Percentiles rank a stretch among this genome's conserved stretches.
phyloP scores from a whole-genome alignment of 148 eudicot species.

The Rheum nobile region DNA sequence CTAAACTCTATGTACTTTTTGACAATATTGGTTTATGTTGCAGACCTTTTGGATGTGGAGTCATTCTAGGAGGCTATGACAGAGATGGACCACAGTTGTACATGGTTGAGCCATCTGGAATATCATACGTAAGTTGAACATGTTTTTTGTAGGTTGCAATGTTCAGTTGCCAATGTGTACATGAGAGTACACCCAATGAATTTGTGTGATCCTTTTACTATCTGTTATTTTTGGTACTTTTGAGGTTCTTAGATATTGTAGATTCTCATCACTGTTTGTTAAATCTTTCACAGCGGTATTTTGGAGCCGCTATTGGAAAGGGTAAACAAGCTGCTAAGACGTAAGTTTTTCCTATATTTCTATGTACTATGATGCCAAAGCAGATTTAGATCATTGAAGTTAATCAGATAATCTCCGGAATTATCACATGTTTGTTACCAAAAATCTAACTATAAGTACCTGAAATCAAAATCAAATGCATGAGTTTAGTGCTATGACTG shows the following conservation, averaged over 20 bases:
- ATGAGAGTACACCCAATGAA: background rate
- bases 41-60: constrained; percentile 99
- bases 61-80: constrained; percentile 94
- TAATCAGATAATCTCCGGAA: background rate
- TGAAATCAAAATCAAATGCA: background rate
- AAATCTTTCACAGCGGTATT: constrained; percentile 56
- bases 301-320: constrained; percentile 96
- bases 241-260: background rate
- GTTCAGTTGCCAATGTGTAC: background rate
- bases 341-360: constrained; percentile 30
- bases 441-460: background rate
- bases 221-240: background rate
- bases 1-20: background rate
- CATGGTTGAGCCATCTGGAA: constrained; percentile 96
- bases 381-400: background rate
- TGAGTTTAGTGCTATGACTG: background rate
- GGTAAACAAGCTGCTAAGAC: constrained; percentile 99
- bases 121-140: constrained; percentile 76
- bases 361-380: background rate
- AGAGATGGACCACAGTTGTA: constrained; percentile 93
- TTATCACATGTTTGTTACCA: background rate
- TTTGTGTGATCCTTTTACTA: background rate
- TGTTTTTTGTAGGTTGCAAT: background rate
- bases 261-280: background rate
- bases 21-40: constrained; percentile 1